A percentile compares a stretch with the other conserved stretches of the same genome.
Evolutionary conservation across 176 grass and related monocot genomes (phyloP).

Genomic region (Aegilops umbellulata): DNA sequence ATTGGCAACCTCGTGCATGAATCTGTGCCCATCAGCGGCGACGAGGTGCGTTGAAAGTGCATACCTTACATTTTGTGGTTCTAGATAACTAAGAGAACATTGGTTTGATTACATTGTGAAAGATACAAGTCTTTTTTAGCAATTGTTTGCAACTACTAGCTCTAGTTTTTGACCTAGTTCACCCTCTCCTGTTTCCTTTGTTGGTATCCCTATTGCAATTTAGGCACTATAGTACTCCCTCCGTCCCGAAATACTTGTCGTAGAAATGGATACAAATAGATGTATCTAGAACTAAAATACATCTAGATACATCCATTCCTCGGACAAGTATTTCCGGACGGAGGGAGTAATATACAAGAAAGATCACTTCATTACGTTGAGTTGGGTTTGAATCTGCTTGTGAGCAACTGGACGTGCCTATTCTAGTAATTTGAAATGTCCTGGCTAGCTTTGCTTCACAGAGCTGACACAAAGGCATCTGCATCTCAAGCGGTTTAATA

Average conservation of each 20-base stretch:
- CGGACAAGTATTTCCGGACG: too few relatives aligned
- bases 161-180: background rate
- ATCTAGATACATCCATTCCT: too few relatives aligned
- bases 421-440: background rate
- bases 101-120: background rate
- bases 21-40: slow-evolving; percentile 63
- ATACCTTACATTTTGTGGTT: background rate
- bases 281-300: too few relatives aligned
- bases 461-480: background rate
- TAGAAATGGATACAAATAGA: too few relatives aligned
- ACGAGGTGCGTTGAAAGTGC: slow-evolving; percentile 44
- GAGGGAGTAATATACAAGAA: background rate
- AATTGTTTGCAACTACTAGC: background rate
- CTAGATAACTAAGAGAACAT: background rate
- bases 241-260: too few relatives aligned
- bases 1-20: slow-evolving; percentile 88
- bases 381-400: background rate
- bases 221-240: background rate
- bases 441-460: background rate
- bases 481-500: slow-evolving; percentile 15
- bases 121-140: background rate
- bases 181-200: too few relatives aligned
- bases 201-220: background rate
- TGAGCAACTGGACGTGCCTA: background rate
- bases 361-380: background rate